Percentiles rank a stretch among this genome's conserved stretches.
Evolutionary conservation across 495 filamentous ascomycete species (phyloP).

Genomic region (Clohesyomyces aquaticus): DNA sequence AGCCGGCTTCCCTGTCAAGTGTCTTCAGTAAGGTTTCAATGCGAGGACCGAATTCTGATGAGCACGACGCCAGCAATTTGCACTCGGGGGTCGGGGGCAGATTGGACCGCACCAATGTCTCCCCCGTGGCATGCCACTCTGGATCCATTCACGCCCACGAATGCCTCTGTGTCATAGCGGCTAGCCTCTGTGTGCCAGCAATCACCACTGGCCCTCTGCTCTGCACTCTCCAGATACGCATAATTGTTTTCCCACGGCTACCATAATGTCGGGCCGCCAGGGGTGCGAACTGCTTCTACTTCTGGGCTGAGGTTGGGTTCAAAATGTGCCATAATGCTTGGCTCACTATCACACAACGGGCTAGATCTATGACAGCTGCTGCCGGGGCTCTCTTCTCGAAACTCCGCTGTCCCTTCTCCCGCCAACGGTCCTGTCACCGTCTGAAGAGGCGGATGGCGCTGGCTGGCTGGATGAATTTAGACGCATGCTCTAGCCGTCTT

Average conservation of each 20-base stretch:
- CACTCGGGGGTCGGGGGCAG: neutral
- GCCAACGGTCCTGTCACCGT: slow-evolving; percentile 31
- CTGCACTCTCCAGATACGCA: slow-evolving; percentile 4
- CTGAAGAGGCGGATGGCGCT: slow-evolving; percentile 14
- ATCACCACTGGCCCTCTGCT: slow-evolving; percentile 4
- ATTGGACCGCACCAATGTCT: slow-evolving; percentile 7
- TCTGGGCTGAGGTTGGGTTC: slow-evolving; percentile 23
- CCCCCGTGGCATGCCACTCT: neutral
- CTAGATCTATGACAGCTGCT: slow-evolving; percentile 23
- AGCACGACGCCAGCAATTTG: slow-evolving; percentile 6
- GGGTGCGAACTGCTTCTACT: neutral
- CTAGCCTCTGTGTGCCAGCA: slow-evolving; percentile 16
- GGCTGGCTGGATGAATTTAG: slow-evolving; percentile 9
- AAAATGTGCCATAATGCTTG: too few relatives aligned
- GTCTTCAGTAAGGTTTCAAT: slow-evolving; percentile 31
- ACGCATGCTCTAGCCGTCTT: slow-evolving; percentile 15
- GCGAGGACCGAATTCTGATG: slow-evolving; percentile 9
- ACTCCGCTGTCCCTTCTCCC: slow-evolving; percentile 9
- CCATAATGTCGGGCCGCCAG: slow-evolving; percentile 14
- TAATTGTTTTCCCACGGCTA: slow-evolving; percentile 14
- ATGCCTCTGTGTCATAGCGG: slow-evolving; percentile 22
- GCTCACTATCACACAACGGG: neutral
- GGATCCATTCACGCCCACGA: slow-evolving; percentile 2
- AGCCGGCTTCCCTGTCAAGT: slow-evolving; percentile 2
- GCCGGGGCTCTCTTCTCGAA: slow-evolving; percentile 20